Conservation (phyloP, 176 grass and related monocot genomes). For the Pontederia crassipes region DNA sequence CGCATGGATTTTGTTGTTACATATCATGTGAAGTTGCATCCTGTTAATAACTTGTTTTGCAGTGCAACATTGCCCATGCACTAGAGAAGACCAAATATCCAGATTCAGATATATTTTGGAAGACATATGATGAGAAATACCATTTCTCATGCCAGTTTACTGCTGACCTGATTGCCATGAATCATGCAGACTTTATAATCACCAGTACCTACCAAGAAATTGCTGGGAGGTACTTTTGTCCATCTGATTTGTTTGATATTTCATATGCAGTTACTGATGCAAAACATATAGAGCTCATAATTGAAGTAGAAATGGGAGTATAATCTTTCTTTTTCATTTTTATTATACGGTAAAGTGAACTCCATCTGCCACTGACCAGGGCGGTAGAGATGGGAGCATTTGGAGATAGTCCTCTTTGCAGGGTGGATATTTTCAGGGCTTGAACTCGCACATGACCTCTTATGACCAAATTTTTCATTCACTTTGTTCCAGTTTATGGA, state of each 20-base stretch:
- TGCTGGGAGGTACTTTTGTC: constrained; percentile 72
- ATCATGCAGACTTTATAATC: constrained; percentile 98
- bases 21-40: constrained; percentile 4
- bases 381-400: no score
- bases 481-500: no score
- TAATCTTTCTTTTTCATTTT: no score
- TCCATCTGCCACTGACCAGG: no score
- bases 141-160: constrained; percentile 99
- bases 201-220: constrained; percentile 99
- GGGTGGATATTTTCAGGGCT: no score
- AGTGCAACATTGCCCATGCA: constrained; percentile 99
- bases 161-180: constrained; percentile 94
- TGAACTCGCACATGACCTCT: no score
- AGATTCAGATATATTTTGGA: constrained; percentile 96
- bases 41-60: constrained; percentile 14
- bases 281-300: neutral
- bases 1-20: constrained; percentile 7
- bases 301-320: no score
- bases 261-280: neutral
- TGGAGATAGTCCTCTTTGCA: no score
- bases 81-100: constrained; percentile 99
- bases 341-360: no score
- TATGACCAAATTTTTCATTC: no score
- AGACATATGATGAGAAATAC: constrained; percentile 81
- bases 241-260: constrained; percentile 7